phyloP scores from a whole-genome alignment of 768 basidiomycete genomes.

The Serendipita sp. region DNA sequence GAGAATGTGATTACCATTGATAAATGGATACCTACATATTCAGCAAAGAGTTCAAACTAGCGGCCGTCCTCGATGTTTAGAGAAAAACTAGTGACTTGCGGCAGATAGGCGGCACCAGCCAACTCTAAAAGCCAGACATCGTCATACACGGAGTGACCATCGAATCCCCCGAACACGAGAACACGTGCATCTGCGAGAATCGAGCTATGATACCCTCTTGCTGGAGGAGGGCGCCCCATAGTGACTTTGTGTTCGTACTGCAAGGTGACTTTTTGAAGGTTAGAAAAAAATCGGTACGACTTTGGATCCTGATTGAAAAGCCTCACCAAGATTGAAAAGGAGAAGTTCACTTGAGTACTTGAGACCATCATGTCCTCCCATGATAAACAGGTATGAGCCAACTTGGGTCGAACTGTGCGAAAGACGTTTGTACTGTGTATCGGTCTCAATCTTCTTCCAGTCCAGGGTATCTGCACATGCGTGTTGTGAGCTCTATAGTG shows the following conservation, averaged over 20 bases:
- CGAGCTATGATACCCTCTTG: slow-evolving; percentile 75
- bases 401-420: slow-evolving; percentile 82
- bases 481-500: neutral
- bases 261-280: slow-evolving; percentile 70
- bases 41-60: neutral
- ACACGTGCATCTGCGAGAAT: slow-evolving; percentile 71
- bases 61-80: slow-evolving; percentile 19
- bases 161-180: slow-evolving; percentile 72
- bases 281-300: neutral
- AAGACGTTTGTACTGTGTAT: slow-evolving; percentile 40
- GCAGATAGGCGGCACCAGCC: slow-evolving; percentile 74
- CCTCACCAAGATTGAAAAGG: slow-evolving; percentile 71
- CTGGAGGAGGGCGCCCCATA: slow-evolving; percentile 50
- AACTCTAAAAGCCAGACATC: slow-evolving; percentile 78
- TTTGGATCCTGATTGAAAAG: slow-evolving; percentile 8
- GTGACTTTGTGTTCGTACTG: slow-evolving; percentile 64
- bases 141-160: slow-evolving; percentile 45
- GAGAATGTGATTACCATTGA: too few relatives aligned
- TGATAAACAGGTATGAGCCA: slow-evolving; percentile 79
- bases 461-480: slow-evolving; percentile 18
- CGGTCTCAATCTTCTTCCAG: slow-evolving; percentile 22
- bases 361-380: slow-evolving; percentile 74
- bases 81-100: slow-evolving; percentile 69
- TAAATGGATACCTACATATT: neutral
- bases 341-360: slow-evolving; percentile 57